Conservation (phyloP, 257 asterid species). For the Plantago elongata region DNA sequence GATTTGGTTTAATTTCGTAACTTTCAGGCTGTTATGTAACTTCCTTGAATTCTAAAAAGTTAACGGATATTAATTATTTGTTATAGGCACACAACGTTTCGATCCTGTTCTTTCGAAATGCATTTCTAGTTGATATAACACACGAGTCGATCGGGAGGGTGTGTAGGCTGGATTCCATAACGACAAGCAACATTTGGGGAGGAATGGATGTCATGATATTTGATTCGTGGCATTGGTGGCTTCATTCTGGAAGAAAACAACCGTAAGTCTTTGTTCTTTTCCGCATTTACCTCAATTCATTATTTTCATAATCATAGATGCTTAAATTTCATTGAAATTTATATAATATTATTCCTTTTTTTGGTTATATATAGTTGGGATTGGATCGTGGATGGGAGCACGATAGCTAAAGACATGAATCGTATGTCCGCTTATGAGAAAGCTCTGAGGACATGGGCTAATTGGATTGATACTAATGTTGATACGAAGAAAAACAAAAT, state of each 20-base stretch:
- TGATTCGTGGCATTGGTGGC: conserved; percentile 66
- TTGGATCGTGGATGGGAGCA: conserved; percentile 36
- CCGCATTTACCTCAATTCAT: no score
- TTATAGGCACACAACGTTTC: conserved; percentile 39
- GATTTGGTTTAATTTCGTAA: no score
- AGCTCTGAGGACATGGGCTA: conserved; percentile 50
- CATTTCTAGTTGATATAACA: conserved; percentile 49
- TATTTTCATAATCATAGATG: background rate
- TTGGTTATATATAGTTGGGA: conserved; percentile 55
- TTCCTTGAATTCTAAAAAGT: no score
- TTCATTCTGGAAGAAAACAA: conserved; percentile 49
- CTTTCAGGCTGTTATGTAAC: no score
- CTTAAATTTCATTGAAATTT: no score
- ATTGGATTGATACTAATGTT: conserved; percentile 43
- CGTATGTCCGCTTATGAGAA: conserved; percentile 38
- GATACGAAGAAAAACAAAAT: conserved; percentile 33
- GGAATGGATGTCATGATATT: conserved; percentile 31
- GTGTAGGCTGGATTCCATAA: conserved; percentile 29
- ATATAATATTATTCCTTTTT: no score
- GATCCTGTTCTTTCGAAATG: conserved; percentile 43
- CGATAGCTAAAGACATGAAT: conserved; percentile 34
- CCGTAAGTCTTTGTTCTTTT: conserved; percentile 27
- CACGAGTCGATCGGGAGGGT: conserved; percentile 32
- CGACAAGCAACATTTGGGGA: conserved; percentile 25
- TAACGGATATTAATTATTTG: no score